Percentiles rank a stretch among this genome's conserved stretches.
Evolutionary conservation across 108 stramenopile species (phyloP).

Genomic region (Pseudonitzschia pungens): DNA sequence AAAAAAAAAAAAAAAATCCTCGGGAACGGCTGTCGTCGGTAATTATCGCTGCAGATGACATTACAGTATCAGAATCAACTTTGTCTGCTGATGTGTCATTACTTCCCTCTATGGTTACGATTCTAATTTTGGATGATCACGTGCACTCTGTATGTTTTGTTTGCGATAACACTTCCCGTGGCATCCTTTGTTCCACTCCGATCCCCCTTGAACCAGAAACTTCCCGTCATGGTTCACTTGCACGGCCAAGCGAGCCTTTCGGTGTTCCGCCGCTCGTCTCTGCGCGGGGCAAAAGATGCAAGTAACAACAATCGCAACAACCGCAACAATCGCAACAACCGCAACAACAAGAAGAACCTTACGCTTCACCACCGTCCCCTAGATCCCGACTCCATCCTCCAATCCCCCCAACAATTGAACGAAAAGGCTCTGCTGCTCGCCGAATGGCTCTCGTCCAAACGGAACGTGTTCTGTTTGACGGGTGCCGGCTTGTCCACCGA

Average conservation of each 20-base stretch:
- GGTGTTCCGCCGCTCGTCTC: background rate
- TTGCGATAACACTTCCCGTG: no score
- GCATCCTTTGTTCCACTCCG: no score
- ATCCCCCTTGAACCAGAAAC: background rate
- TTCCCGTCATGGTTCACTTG: background rate
- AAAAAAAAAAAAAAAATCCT: no score
- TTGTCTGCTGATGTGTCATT: no score
- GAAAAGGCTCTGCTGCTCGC: slow-evolving; percentile 3
- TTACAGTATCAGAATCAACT: no score
- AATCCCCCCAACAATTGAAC: background rate
- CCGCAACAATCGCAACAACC: background rate
- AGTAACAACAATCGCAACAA: background rate
- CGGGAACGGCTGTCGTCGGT: no score
- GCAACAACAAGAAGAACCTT: no score
- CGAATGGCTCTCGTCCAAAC: background rate
- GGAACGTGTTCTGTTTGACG: slow-evolving; percentile 68
- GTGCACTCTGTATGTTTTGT: no score
- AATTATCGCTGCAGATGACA: no score
- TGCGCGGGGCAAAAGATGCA: background rate
- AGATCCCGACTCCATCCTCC: background rate
- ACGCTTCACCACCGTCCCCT: background rate
- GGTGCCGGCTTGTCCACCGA: slow-evolving; percentile 96
- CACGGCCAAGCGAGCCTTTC: slow-evolving; percentile 1
- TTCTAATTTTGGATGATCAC: no score
- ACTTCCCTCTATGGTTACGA: no score